phyloP scores from a whole-genome alignment of 2,329 filamentous ascomycete genomes.

The Colletotrichum lentis region DNA sequence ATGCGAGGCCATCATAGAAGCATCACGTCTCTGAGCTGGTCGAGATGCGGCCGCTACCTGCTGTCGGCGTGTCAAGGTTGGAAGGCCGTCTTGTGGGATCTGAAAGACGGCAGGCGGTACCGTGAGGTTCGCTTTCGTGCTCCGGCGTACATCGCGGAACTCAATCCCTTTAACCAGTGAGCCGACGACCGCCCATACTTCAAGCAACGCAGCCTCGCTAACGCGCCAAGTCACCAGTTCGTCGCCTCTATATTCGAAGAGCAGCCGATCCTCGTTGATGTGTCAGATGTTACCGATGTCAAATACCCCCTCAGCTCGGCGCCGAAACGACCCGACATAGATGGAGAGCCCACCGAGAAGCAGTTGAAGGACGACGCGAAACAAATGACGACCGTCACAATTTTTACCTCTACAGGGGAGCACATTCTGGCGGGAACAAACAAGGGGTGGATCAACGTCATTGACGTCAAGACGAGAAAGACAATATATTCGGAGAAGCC shows the following conservation, averaged over 20 bases:
- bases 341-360: slow-evolving; percentile 80
- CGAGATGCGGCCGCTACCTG: slow-evolving; percentile 86
- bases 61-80: slow-evolving; percentile 94
- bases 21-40: slow-evolving; percentile 96
- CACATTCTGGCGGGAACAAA: slow-evolving; percentile 93
- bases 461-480: slow-evolving; percentile 80
- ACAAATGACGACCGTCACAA: slow-evolving; percentile 90
- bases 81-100: slow-evolving; percentile 96
- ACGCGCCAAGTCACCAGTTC: slow-evolving; percentile 67
- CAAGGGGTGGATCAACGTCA: slow-evolving; percentile 96
- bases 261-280: slow-evolving; percentile 86
- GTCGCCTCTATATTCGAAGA: slow-evolving; percentile 95
- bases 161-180: slow-evolving; percentile 90
- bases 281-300: slow-evolving; percentile 72
- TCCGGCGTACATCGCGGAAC: slow-evolving; percentile 93
- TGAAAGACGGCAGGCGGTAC: slow-evolving; percentile 73
- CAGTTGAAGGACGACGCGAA: slow-evolving; percentile 91
- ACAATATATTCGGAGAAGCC: slow-evolving; percentile 91
- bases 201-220: neutral
- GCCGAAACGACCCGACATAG: slow-evolving; percentile 76
- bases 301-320: slow-evolving; percentile 83
- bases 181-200: slow-evolving; percentile 40
- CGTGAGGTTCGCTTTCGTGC: slow-evolving; percentile 91
- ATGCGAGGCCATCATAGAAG: slow-evolving; percentile 91
- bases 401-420: slow-evolving; percentile 85